phyloP scores from a whole-genome alignment of 768 basidiomycete genomes.

The Amyloporia xantha region DNA sequence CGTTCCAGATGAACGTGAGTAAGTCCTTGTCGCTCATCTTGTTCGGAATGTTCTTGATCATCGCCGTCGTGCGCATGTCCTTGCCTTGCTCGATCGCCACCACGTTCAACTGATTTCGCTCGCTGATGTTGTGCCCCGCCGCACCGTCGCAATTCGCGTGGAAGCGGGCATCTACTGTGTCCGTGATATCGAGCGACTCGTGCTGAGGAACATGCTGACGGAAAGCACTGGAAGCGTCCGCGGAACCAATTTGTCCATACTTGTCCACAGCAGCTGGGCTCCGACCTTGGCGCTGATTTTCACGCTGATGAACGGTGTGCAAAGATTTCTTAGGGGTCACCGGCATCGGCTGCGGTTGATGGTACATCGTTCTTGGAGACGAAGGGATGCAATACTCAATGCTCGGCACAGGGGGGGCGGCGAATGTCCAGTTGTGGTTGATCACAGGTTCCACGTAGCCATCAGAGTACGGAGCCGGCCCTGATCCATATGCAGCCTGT shows the following conservation, averaged over 20 bases:
- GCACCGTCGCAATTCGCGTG: slow-evolving; percentile 3
- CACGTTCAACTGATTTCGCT: slow-evolving; percentile 59
- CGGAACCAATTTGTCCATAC: not conserved
- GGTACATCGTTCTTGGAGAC: not conserved
- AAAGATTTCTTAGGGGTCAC: slow-evolving; percentile 4
- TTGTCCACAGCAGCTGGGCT: not conserved
- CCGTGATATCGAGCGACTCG: not conserved
- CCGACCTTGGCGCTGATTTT: not conserved
- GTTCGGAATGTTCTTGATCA: slow-evolving; percentile 92
- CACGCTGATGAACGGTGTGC: slow-evolving; percentile 4
- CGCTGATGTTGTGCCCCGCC: slow-evolving; percentile 11
- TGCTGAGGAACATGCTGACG: slow-evolving; percentile 12
- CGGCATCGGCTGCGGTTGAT: not conserved
- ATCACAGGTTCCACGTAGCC: not conserved
- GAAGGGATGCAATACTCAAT: slow-evolving; percentile 13
- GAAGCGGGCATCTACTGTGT: not conserved
- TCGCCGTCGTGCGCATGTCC: slow-evolving; percentile 80
- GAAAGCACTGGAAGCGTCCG: slow-evolving; percentile 10
- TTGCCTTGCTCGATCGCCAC: slow-evolving; percentile 66
- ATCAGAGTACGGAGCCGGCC: not conserved
- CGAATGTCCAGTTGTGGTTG: slow-evolving; percentile 11
- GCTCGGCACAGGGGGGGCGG: slow-evolving; percentile 6
- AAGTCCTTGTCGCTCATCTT: slow-evolving; percentile 80
- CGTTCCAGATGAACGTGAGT: slow-evolving; percentile 57
- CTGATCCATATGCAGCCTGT: not conserved